phyloP scores from a whole-genome alignment of 2,329 filamentous ascomycete genomes.

The Stemphylium vesicarium region DNA sequence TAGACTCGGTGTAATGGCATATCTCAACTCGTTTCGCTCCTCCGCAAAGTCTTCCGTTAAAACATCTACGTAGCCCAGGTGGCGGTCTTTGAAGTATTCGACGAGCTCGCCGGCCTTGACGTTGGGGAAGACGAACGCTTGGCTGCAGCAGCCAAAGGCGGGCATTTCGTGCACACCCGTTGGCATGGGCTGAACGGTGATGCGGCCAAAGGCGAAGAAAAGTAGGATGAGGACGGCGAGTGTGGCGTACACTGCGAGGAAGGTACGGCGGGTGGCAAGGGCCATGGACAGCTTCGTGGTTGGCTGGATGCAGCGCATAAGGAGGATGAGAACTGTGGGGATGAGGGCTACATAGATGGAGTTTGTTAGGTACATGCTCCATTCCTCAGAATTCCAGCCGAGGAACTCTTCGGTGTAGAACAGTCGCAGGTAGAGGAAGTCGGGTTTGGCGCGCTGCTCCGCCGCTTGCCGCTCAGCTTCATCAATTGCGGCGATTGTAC shows the following conservation, averaged over 20 bases:
- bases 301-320: slow-evolving; percentile 31
- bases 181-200: slow-evolving; percentile 47
- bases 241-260: slow-evolving; percentile 26
- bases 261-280: slow-evolving; percentile 26
- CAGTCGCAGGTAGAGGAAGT: slow-evolving; percentile 54
- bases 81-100: slow-evolving; percentile 41
- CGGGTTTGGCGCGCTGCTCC: slow-evolving; percentile 26
- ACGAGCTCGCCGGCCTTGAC: slow-evolving; percentile 34
- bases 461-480: slow-evolving; percentile 41
- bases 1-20: slow-evolving; percentile 52
- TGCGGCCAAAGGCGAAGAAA: slow-evolving; percentile 52
- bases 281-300: slow-evolving; percentile 27
- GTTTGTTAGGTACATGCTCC: slow-evolving; percentile 47
- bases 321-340: slow-evolving; percentile 29
- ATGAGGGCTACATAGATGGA: slow-evolving; percentile 35
- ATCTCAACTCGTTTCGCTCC: slow-evolving; percentile 47
- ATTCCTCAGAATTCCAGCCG: slow-evolving; percentile 55
- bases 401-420: slow-evolving; percentile 56
- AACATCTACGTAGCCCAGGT: slow-evolving; percentile 49
- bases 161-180: slow-evolving; percentile 51
- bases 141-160: slow-evolving; percentile 53
- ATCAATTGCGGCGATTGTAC: slow-evolving; percentile 47
- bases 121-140: slow-evolving; percentile 54
- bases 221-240: slow-evolving; percentile 31
- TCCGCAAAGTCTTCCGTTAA: slow-evolving; percentile 53